phyloP scores from a whole-genome alignment of 805 yeast species.

The Nadsonia fulvescens region DNA sequence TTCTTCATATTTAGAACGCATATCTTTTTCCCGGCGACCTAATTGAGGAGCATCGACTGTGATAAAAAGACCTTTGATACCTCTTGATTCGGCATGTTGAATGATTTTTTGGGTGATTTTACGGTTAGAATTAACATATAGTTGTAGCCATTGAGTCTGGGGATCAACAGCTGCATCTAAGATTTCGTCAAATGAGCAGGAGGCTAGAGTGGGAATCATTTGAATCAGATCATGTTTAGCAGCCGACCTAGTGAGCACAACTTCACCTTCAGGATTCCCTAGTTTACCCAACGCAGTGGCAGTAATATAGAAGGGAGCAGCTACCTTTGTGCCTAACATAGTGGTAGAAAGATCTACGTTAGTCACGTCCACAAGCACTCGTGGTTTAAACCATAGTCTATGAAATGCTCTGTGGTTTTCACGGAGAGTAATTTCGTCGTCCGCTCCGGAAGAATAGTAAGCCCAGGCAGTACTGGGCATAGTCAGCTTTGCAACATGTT shows the following conservation, averaged over 20 bases:
- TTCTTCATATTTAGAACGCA: constrained; percentile 44
- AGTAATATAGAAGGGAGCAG: constrained; percentile 71
- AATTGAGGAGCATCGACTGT: constrained; percentile 89
- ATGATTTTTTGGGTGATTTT: constrained; percentile 41
- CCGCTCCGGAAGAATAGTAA: constrained; percentile 80
- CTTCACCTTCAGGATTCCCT: constrained; percentile 90
- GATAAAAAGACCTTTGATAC: constrained; percentile 66
- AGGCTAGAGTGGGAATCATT: constrained; percentile 86
- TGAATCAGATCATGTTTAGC: constrained; percentile 55
- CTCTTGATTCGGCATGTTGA: constrained; percentile 53
- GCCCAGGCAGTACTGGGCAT: constrained; percentile 78
- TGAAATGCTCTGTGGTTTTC: constrained; percentile 87
- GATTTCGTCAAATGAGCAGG: constrained; percentile 76
- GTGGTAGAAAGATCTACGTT: constrained; percentile 50
- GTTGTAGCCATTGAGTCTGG: constrained; percentile 78
- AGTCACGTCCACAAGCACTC: constrained; percentile 65
- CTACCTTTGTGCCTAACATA: constrained; percentile 52
- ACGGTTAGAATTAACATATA: constrained; percentile 68
- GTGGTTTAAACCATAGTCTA: constrained; percentile 73
- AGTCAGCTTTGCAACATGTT: constrained; percentile 63
- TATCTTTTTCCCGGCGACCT: constrained; percentile 82
- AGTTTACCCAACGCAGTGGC: constrained; percentile 88
- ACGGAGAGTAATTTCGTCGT: constrained; percentile 78
- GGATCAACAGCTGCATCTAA: constrained; percentile 44
- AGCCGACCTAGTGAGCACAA: constrained; percentile 69